Percentiles rank a stretch among this genome's conserved stretches.
Evolutionary conservation across 179 eudicot genomes (phyloP).

Genomic region (Patellifolia procumbens): DNA sequence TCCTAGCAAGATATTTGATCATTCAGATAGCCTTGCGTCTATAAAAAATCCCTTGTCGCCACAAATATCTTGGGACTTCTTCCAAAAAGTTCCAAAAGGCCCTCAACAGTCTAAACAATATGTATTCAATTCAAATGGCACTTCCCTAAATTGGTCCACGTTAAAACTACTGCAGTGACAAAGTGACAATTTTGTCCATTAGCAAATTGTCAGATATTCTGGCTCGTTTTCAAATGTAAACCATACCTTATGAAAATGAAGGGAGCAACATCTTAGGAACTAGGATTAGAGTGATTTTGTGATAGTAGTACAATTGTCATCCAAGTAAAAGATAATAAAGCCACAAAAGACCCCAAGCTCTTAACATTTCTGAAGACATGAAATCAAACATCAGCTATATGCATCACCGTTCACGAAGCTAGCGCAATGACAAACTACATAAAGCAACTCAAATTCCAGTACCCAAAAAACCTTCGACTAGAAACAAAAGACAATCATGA

Average conservation of each 20-base stretch:
- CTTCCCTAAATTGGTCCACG: not conserved
- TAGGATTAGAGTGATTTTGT: not conserved
- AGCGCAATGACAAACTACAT: not conserved
- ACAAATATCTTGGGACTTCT: not conserved
- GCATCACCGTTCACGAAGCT: not conserved
- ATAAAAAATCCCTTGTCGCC: not conserved
- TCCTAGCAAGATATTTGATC: not conserved
- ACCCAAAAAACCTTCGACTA: not conserved
- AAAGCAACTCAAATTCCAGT: not conserved
- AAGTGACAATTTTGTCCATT: not conserved
- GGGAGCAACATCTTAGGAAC: not conserved
- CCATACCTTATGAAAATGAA: not conserved
- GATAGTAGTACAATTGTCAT: not conserved
- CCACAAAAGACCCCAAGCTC: not conserved
- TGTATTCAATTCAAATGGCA: not conserved
- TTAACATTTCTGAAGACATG: not conserved
- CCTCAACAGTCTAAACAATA: not conserved
- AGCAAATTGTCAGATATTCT: not conserved
- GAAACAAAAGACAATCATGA: conserved; percentile 5
- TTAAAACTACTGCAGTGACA: not conserved
- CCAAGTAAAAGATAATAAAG: conserved; percentile 1
- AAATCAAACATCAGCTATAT: not conserved
- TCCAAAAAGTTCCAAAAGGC: not conserved
- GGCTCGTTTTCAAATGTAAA: not conserved
- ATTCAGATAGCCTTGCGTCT: not conserved